Evolutionary conservation across 805 yeast species (phyloP), one percentile per base, ranked within the genome.

Genomic region (Saccharomycopsis javanensis): DNA sequence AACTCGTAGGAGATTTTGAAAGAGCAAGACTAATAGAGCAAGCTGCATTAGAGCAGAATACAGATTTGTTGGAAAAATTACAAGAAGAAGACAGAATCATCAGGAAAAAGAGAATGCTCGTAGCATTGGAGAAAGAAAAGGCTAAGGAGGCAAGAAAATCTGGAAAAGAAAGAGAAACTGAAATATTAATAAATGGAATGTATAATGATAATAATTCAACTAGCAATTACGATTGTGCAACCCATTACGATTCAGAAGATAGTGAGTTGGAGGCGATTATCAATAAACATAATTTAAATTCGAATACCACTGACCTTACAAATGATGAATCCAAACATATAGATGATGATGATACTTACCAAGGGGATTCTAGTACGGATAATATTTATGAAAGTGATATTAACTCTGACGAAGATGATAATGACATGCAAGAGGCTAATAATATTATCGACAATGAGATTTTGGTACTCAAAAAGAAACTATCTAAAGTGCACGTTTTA

Each of bases 1-100:
- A 60, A 33, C 27, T 60, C 2, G 37, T 50, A 16, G 62, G 62
- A 13, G 62, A 60, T 50, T 31, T 58, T 16, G 55, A 55, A 38
- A 27, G 62, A 37, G 60, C 60, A 8, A 33, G 35, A 25, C 30
- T 60, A 10, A 52, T 60, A 25, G 62, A 60, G 37, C 35, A 46
- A 38, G 62, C 62, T 2, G 62, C 62, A 8, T 55, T 58, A 4
- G 62, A 55, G 18, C 57, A 55, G 30, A 48, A 60, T 45, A n/a
- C 35, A 15, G 57, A 48, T 23, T 52, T 60, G 13, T 53, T 60
- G 20, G 60, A 60, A 50, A 33, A 46, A 27, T 31, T 60, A n/a
- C 62, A 55, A 15, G 46, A 31, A 11, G 62, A 57, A 48, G 62
- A 60, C 23, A 34, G 53, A 38, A 23, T 18, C 16, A 55, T 57